Evolutionary conservation across 768 basidiomycete genomes (phyloP), one percentile per base, ranked within the genome.

Genomic region (Mycena crocata): DNA sequence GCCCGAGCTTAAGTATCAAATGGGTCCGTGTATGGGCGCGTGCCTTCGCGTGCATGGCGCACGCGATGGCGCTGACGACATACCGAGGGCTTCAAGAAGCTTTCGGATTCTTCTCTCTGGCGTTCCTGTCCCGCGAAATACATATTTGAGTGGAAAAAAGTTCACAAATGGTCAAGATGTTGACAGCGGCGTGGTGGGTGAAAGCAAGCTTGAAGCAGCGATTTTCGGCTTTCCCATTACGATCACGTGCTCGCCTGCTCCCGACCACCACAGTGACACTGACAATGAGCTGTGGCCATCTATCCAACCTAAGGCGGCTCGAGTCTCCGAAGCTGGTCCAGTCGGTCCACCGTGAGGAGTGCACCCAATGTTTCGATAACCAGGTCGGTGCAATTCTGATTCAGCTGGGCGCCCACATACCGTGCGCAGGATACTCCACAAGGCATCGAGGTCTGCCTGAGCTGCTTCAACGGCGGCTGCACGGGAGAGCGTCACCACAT

Each of bases 401-500:
- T 28, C 44, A 52, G 21, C 35, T 26, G 23, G 51, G 51, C 56
- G 28, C 64, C 42, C 48, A 37, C 32, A 34, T 51, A 46, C 54
- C 61, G 54, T 58, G 15, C 55, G 54, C 71, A 96, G 92, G 95
- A 96, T 75, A 79, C 80, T 4, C 84, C 89, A 0, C 78, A 83
- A 15, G 97, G 97, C 8, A 81, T 98, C 66, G 93, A 98, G 71
- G 92, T 98, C 57, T 99, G 97, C 78, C 82, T 99, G 59, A 78
- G 77, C 26, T 99, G 97, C 82, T 99, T 96, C 86, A 99, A 96
- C 72, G 98, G 98, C 10, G 94, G 90, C 0, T 99, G 97, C 75
- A 80, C 91, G 3, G 83, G 74, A 6, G 82, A 83, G 21, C 82
- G 93, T 30, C 86, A 90, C 59, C 98, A 98, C 74, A 91, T 93